Percentiles rank a stretch among this genome's conserved stretches.
Evolutionary conservation across 345 rosid genomes (phyloP).

Genomic region (Hevea brasiliensis): DNA sequence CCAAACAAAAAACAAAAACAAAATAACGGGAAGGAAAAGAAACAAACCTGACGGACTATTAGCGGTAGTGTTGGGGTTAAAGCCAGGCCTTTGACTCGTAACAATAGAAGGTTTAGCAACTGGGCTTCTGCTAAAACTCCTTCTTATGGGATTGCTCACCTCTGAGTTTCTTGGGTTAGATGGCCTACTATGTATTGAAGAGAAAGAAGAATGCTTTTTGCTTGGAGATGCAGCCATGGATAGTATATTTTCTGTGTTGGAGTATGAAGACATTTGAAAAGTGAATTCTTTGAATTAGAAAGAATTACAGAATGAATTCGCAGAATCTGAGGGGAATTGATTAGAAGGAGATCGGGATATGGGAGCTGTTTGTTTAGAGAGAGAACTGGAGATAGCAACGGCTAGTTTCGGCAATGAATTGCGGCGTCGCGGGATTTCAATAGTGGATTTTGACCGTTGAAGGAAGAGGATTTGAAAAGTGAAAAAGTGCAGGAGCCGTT

Average conservation of each 20-base stretch:
- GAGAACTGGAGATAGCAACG: constrained; percentile 12
- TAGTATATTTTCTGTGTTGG: neutral
- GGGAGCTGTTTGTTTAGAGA: neutral
- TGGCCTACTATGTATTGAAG: constrained; percentile 30
- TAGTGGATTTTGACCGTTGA: constrained; percentile 17
- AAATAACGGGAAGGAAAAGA: neutral
- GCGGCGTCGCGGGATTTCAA: neutral
- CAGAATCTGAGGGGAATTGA: neutral
- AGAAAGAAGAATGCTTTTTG: constrained; percentile 24
- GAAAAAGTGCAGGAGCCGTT: constrained; percentile 6
- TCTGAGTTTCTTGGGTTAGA: constrained; percentile 62
- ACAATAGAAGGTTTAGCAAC: constrained; percentile 48
- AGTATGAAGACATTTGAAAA: neutral
- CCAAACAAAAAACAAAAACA: neutral
- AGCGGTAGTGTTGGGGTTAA: constrained; percentile 52
- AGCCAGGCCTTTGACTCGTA: constrained; percentile 38
- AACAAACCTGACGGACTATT: constrained; percentile 61
- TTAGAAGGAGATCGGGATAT: neutral
- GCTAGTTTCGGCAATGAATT: constrained; percentile 10
- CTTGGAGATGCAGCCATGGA: constrained; percentile 21
- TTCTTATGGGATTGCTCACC: constrained; percentile 51
- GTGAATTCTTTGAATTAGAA: neutral
- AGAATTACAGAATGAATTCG: neutral
- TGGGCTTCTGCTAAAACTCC: constrained; percentile 65
- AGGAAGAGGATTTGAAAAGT: neutral